These are phyloP conservation scores for Xylaria sp. DNA, from an alignment of 2,329 filamentous ascomycete species.

Conservation along the genomic window DNA sequence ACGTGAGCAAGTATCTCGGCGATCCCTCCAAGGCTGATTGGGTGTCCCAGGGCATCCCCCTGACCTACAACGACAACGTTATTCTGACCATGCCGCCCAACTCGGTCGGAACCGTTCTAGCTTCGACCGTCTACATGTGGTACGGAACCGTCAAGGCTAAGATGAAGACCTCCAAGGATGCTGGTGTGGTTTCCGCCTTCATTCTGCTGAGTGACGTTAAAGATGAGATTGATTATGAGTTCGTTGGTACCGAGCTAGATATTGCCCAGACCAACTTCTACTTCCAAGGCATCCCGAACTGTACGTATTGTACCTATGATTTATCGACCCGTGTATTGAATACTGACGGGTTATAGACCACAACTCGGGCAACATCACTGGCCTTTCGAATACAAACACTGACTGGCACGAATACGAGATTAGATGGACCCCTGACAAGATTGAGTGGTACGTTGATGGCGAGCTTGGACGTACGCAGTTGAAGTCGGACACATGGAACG, in stretches of 20 bases:
- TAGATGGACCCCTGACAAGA: slow-evolving; percentile 87
- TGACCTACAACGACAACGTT: slow-evolving; percentile 74
- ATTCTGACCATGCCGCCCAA: slow-evolving; percentile 90
- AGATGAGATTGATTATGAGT: slow-evolving; percentile 99
- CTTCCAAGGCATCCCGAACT: slow-evolving; percentile 91
- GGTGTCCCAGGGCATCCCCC: slow-evolving; percentile 84
- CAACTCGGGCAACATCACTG: slow-evolving; percentile 77
- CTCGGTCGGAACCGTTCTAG: slow-evolving; percentile 87
- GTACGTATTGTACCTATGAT: slow-evolving; percentile 63
- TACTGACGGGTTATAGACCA: slow-evolving; percentile 65
- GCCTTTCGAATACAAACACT: slow-evolving; percentile 74
- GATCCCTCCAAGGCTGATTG: slow-evolving; percentile 84
- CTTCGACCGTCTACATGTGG: slow-evolving; percentile 90
- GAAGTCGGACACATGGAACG: slow-evolving; percentile 86
- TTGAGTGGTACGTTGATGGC: slow-evolving; percentile 90
- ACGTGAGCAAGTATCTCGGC: slow-evolving; percentile 86
- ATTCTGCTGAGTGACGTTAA: slow-evolving; percentile 96
- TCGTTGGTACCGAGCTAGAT: slow-evolving; percentile 81
- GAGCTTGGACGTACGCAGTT: slow-evolving; percentile 78
- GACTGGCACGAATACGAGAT: slow-evolving; percentile 93
- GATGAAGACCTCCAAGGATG: slow-evolving; percentile 84
- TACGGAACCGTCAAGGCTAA: slow-evolving; percentile 91
- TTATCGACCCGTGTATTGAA: background rate
- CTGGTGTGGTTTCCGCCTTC: slow-evolving; percentile 95
- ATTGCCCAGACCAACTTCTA: slow-evolving; percentile 95